Evolutionary conservation across 495 filamentous ascomycete species (phyloP).

Genomic region (Penicillium soppii): DNA sequence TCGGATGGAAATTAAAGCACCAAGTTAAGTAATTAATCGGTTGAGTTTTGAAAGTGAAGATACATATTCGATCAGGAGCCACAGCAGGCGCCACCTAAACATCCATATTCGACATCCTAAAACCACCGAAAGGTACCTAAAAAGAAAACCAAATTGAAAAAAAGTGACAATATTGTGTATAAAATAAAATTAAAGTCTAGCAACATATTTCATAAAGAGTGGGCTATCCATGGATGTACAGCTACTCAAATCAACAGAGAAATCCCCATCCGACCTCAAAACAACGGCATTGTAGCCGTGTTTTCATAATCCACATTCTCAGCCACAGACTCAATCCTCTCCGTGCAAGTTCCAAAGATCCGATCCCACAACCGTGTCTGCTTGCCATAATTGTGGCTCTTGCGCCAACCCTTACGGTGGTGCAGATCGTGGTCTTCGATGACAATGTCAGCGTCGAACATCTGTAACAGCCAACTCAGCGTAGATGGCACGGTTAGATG

Average conservation of each 20-base stretch:
- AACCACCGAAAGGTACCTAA: no score
- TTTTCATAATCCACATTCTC: constrained; percentile 42
- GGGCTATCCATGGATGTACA: no score
- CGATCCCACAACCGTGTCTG: constrained; percentile 45
- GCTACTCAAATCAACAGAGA: neutral
- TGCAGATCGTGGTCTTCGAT: constrained; percentile 47
- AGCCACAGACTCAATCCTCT: constrained; percentile 32
- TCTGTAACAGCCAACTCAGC: constrained; percentile 35
- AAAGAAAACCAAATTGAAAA: no score
- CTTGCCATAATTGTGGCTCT: constrained; percentile 47
- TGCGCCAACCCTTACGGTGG: constrained; percentile 44
- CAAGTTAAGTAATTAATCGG: no score
- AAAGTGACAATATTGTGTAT: no score
- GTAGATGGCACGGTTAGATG: constrained; percentile 36
- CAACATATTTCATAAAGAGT: no score
- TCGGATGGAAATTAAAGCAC: no score
- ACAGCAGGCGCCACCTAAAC: no score
- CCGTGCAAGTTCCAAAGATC: constrained; percentile 39
- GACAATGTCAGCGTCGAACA: constrained; percentile 37
- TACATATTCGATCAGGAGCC: no score
- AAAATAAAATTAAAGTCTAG: no score
- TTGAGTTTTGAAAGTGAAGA: no score
- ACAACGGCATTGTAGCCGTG: constrained; percentile 29
- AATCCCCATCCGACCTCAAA: constrained; percentile 4
- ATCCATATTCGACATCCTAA: no score